Conservation (phyloP, 2,329 filamentous ascomycete genomes). For the Alternaria sp. region DNA sequence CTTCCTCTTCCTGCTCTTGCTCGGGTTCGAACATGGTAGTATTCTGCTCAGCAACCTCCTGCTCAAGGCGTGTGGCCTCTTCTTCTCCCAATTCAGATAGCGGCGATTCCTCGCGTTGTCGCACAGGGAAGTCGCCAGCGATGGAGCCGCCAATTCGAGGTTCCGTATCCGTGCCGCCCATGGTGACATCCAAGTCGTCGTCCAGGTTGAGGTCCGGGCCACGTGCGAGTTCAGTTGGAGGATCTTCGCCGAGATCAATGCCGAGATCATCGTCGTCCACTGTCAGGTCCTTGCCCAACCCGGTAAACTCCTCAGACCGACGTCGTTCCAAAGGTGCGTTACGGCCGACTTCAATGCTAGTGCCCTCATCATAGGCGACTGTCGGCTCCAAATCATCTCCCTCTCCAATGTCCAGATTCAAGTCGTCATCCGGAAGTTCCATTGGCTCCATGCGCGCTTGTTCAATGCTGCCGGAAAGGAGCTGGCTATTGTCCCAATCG, state of each 20-base stretch:
- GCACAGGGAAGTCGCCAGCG: constrained; percentile 59
- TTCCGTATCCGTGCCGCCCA: constrained; percentile 57
- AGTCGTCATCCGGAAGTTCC: constrained; percentile 52
- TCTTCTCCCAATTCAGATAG: constrained; percentile 63
- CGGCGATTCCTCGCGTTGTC: constrained; percentile 60
- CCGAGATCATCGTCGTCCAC: constrained; percentile 65
- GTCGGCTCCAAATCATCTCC: constrained; percentile 39
- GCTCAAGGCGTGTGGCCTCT: constrained; percentile 69
- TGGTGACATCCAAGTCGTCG: constrained; percentile 54
- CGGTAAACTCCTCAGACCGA: constrained; percentile 52
- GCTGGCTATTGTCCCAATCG: constrained; percentile 75
- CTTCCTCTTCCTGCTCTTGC: constrained; percentile 65
- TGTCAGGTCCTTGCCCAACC: constrained; percentile 60
- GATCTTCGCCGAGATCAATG: constrained; percentile 49
- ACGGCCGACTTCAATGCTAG: constrained; percentile 88
- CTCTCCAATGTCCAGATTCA: constrained; percentile 72
- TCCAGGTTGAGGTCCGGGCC: constrained; percentile 38
- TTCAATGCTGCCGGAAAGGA: constrained; percentile 73
- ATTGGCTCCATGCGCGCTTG: constrained; percentile 60
- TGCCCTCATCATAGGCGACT: constrained; percentile 45
- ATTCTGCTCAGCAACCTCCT: constrained; percentile 59
- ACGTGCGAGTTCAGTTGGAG: constrained; percentile 35
- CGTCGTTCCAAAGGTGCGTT: constrained; percentile 72
- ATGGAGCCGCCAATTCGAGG: constrained; percentile 36
- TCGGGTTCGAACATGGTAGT: constrained; percentile 50